Conservation (phyloP, 2,329 filamentous ascomycete species). For the Aurifilum marmelostoma region DNA sequence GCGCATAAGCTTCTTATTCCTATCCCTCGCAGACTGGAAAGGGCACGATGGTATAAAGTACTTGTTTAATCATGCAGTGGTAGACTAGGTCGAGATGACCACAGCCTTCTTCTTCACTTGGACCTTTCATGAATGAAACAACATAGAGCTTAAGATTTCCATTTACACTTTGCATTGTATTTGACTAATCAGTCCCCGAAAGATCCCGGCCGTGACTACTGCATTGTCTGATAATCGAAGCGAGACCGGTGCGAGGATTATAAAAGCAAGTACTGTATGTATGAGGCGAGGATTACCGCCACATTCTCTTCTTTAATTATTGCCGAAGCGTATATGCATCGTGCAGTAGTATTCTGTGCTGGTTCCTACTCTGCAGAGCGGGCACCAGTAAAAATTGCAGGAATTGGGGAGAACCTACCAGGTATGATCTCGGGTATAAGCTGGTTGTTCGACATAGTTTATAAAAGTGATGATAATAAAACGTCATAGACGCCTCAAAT, state of each 20-base stretch:
- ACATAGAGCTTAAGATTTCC: no score
- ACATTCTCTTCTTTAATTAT: neutral
- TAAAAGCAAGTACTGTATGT: neutral
- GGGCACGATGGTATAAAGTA: no score
- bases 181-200: no score
- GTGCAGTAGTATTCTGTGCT: neutral
- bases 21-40: neutral
- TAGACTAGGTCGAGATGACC: no score
- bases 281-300: no score
- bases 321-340: neutral
- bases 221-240: no score
- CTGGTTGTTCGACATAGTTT: neutral
- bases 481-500: neutral
- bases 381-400: neutral
- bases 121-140: no score
- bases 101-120: no score
- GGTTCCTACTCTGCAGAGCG: neutral
- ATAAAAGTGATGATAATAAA: neutral
- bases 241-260: no score
- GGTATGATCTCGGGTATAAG: neutral
- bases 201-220: no score
- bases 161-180: no score
- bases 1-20: neutral
- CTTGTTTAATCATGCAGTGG: no score
- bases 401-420: neutral